Conservation (phyloP, 352 stramenopile genomes). For the Globisporangium cederbergense region DNA sequence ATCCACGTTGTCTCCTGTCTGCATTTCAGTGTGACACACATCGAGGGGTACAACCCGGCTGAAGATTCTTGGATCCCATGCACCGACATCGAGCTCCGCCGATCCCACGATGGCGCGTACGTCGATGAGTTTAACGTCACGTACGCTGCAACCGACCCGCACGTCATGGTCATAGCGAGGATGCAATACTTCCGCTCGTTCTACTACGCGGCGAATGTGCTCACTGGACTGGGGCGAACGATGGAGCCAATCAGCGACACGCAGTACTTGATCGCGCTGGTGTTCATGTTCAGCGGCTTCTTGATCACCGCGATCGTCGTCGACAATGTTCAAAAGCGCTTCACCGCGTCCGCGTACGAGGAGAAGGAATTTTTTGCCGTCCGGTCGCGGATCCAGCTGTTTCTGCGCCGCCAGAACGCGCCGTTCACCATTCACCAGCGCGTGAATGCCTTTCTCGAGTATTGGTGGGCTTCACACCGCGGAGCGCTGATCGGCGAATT, state of each 20-base stretch:
- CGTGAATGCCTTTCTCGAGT: slow-evolving; percentile 43
- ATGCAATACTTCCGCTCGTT: slow-evolving; percentile 33
- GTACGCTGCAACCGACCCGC: slow-evolving; percentile 12
- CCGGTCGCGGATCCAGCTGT: slow-evolving; percentile 40
- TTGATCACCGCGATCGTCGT: slow-evolving; percentile 47
- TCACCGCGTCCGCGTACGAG: slow-evolving; percentile 45
- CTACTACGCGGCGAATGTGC: slow-evolving; percentile 34
- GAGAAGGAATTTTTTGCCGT: slow-evolving; percentile 46
- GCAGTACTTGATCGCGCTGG: slow-evolving; percentile 39
- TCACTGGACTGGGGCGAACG: slow-evolving; percentile 31
- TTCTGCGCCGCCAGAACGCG: slow-evolving; percentile 39
- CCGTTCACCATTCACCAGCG: slow-evolving; percentile 38
- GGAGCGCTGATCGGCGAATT: slow-evolving; percentile 38
- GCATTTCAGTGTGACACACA: slow-evolving; percentile 34
- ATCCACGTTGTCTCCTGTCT: slow-evolving; percentile 51
- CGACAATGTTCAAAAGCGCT: slow-evolving; percentile 49
- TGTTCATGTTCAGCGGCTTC: slow-evolving; percentile 51
- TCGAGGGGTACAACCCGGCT: slow-evolving; percentile 27
- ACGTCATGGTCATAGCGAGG: slow-evolving; percentile 21
- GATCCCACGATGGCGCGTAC: slow-evolving; percentile 9
- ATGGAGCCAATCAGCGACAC: slow-evolving; percentile 33
- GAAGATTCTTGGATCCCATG: slow-evolving; percentile 35
- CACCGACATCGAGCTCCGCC: slow-evolving; percentile 26
- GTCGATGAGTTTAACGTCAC: slow-evolving; percentile 21
- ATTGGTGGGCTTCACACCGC: slow-evolving; percentile 45